Evolutionary conservation across 2,329 filamentous ascomycete species (phyloP).

Genomic region (Pseudogymnoascus sp.): DNA sequence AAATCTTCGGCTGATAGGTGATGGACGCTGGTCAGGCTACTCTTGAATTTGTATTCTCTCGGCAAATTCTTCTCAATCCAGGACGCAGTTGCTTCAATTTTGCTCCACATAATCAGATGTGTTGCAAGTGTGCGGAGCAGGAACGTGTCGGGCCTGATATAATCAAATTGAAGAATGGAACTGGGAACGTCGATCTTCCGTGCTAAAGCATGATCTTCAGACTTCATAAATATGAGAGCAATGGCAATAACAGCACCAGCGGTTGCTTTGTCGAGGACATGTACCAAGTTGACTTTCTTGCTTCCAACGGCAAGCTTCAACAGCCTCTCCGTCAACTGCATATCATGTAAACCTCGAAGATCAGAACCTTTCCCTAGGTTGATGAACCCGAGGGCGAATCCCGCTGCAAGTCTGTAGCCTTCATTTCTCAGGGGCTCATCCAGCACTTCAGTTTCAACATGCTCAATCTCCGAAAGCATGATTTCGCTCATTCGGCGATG

Average conservation of each 20-base stretch:
- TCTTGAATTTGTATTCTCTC: conserved; percentile 55
- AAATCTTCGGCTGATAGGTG: conserved; percentile 74
- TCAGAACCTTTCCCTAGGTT: conserved; percentile 89
- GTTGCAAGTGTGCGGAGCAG: conserved; percentile 82
- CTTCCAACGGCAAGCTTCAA: conserved; percentile 79
- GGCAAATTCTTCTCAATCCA: conserved; percentile 78
- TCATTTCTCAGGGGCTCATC: conserved; percentile 84
- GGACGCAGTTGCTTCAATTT: conserved; percentile 62
- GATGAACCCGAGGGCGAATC: conserved; percentile 88
- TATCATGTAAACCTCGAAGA: conserved; percentile 82
- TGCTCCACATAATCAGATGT: conserved; percentile 88
- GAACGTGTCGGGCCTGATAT: conserved; percentile 87
- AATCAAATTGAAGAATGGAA: conserved; percentile 86
- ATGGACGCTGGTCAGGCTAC: conserved; percentile 52
- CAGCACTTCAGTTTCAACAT: conserved; percentile 72
- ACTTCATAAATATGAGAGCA: conserved; percentile 94
- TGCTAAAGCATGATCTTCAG: conserved; percentile 78
- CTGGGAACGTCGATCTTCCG: conserved; percentile 90
- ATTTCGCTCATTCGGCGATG: conserved; percentile 98
- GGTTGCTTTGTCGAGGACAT: conserved; percentile 86
- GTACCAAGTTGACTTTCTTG: conserved; percentile 86
- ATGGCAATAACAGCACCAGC: conserved; percentile 89
- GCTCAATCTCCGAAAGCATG: conserved; percentile 95
- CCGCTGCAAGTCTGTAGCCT: conserved; percentile 91
- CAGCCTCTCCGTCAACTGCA: conserved; percentile 84